These are phyloP conservation scores for Fusarium denticulatum DNA, from an alignment of 2,329 filamentous ascomycete genomes.

Conservation along the genomic window DNA sequence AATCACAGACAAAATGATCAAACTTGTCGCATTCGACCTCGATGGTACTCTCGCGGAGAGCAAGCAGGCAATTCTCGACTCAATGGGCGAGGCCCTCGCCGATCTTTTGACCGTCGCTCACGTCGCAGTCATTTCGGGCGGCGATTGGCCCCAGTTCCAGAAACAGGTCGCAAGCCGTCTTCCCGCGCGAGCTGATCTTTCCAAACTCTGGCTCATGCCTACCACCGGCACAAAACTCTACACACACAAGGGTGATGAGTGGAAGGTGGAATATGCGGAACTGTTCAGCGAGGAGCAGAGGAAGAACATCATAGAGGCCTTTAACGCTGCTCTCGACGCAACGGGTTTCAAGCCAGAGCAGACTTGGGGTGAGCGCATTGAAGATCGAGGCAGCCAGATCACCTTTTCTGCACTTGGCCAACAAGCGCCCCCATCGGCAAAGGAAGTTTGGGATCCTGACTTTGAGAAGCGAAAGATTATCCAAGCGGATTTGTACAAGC, in stretches of 20 bases:
- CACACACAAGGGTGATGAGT: conserved; percentile 4
- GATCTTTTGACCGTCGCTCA: conserved; percentile 14
- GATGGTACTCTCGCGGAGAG: conserved; percentile 23
- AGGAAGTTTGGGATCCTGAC: conserved; percentile 16
- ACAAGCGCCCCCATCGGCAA: conserved; percentile 4
- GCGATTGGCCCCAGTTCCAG: conserved; percentile 15
- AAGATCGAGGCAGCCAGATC: conserved; percentile 15
- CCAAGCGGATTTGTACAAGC: conserved; percentile 9
- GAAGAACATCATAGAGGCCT: conserved; percentile 11
- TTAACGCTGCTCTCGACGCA: conserved; percentile 9
- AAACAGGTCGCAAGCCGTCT: conserved; percentile 20
- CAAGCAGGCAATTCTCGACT: conserved; percentile 17
- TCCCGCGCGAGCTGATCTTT: conserved; percentile 1
- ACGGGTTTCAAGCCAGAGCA: conserved; percentile 16
- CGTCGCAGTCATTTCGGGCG: conserved; percentile 17
- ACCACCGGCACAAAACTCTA: conserved; percentile 15
- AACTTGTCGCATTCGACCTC: conserved; percentile 19
- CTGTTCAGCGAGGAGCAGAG: conserved; percentile 16
- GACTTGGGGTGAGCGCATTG: conserved; percentile 18
- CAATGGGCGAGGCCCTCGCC: conserved; percentile 10
- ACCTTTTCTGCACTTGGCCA: conserved; percentile 15
- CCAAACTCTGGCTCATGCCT: conserved; percentile 20
- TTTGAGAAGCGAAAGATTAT: conserved; percentile 19
- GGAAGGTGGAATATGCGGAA: conserved; percentile 17
- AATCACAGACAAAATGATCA: background rate